Evolutionary conservation across 2,329 filamentous ascomycete species (phyloP), one percentile per base, ranked within the genome.

Genomic region (Magnaporthiopsis incrustans): DNA sequence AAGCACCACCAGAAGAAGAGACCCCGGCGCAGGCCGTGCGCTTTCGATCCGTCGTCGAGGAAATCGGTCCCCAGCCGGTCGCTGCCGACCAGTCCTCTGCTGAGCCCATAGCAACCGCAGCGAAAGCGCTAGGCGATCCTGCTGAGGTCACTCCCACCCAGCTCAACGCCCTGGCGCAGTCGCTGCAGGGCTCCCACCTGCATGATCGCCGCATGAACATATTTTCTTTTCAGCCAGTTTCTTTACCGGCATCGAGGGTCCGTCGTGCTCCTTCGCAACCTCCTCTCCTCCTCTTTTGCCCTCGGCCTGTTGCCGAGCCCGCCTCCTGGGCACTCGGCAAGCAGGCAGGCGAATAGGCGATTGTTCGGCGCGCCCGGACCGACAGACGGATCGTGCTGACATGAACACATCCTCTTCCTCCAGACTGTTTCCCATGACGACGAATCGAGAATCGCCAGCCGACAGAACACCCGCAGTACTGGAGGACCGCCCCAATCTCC

Each of bases 151-250:
- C 81, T 7, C 77, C 79, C 25, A 87, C 91, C 64, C 85, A 93
- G 72, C 80, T 96, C 64, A 85, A 84, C 68, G 87, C 86, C 66
- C 79, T 97, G 66, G 88, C 90, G 62, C 85, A 87, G 69, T 88
- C 86, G 30, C 79, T 96, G 32, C 89, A 92, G 68, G 86, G 86
- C 67, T 84, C 87, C 60, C 86, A 89, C 70, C 82, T 97, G 66
- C 93, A 97, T 77, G 89, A 93, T 70, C 84, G 87, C 65, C 86
- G 93, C 67, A 86, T 96, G 81, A 90, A 89, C 73, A 91, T 92
- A 73, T 96, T 92, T 77, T 88, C 89, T 58, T 98, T 93, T 72
- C 93, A 97, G 74, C 89, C 94, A 44, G 88, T 97, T 67, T 98
- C 95, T 50, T 81, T 98, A 63, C 94, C 95, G 53, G 83, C 85